A percentile compares a stretch with the other conserved stretches of the same genome.
phyloP scores from a whole-genome alignment of 2,329 filamentous ascomycete genomes.

The Ploettnerulaceae sp. region DNA sequence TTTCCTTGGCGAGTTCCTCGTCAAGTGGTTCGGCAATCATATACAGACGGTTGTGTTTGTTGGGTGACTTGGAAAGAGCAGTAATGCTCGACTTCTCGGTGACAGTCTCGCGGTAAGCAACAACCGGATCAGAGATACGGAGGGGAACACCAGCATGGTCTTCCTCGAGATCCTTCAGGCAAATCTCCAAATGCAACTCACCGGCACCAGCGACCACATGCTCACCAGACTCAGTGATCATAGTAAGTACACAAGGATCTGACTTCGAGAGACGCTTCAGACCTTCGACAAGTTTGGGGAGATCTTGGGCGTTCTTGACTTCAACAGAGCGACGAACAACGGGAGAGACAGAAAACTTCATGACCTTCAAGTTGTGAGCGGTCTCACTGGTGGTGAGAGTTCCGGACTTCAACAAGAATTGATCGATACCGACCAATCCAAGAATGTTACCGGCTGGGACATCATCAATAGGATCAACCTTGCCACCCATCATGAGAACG shows the following conservation, averaged over 20 bases:
- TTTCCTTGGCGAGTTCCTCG: constrained; percentile 87
- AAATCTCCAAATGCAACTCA: constrained; percentile 99
- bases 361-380: constrained; percentile 99
- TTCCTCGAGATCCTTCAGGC: constrained; percentile 99
- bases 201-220: constrained; percentile 98
- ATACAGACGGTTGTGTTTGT: constrained; percentile 99
- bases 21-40: constrained; percentile 84
- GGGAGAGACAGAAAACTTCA: constrained; percentile 99
- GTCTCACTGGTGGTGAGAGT: constrained; percentile 96
- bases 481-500: constrained; percentile 99
- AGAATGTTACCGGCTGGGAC: constrained; percentile 99
- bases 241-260: constrained; percentile 93
- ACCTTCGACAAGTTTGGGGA: constrained; percentile 99
- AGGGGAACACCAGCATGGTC: constrained; percentile 99
- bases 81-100: constrained; percentile 80
- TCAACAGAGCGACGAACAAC: constrained; percentile 98
- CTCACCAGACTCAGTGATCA: constrained; percentile 89
- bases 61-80: constrained; percentile 98
- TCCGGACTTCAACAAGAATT: constrained; percentile 99
- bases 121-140: constrained; percentile 95
- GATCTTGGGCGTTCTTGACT: constrained; percentile 99
- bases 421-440: constrained; percentile 97
- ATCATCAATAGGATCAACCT: constrained; percentile 97
- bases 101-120: constrained; percentile 98
- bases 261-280: constrained; percentile 99